Conservation (phyloP, 768 basidiomycete species). For the Mrakia frigida region DNA sequence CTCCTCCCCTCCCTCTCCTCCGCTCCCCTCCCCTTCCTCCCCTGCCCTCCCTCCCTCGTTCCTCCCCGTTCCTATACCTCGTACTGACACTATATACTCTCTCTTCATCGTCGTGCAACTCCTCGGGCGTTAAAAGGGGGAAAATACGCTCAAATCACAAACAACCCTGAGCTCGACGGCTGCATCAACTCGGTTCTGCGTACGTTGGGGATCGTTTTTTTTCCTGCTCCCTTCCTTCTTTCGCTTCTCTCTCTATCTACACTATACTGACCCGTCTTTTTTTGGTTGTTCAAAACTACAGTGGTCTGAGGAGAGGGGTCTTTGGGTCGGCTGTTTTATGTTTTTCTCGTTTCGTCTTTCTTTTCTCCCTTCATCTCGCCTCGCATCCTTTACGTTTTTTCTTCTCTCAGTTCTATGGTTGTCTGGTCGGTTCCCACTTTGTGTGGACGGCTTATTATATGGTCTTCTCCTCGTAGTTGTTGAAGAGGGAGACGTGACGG, state of each 20-base stretch:
- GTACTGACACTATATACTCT: neutral
- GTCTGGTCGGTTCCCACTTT: neutral
- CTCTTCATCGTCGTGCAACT: too few relatives aligned
- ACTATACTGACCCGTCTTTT: neutral
- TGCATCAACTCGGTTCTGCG: conserved; percentile 69
- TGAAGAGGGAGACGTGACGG: too few relatives aligned
- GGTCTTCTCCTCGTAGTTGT: neutral
- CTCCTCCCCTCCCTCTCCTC: neutral
- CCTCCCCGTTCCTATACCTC: neutral
- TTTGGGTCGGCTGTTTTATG: too few relatives aligned
- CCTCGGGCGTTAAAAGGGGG: neutral
- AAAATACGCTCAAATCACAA: conserved; percentile 80
- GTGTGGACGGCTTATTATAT: conserved; percentile 9
- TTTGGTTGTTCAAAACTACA: neutral
- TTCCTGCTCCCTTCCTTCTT: neutral
- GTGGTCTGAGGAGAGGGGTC: too few relatives aligned
- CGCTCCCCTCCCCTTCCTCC: neutral
- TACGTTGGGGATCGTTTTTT: neutral
- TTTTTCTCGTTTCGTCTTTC: neutral
- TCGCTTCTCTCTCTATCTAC: too few relatives aligned
- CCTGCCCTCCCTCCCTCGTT: neutral
- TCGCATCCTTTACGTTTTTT: neutral
- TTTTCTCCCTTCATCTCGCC: neutral
- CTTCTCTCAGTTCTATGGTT: neutral
- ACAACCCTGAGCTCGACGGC: conserved; percentile 93